Evolutionary conservation across 176 grass and related monocot species (phyloP), one percentile per base, ranked within the genome.

Genomic region (Ananas comosus): DNA sequence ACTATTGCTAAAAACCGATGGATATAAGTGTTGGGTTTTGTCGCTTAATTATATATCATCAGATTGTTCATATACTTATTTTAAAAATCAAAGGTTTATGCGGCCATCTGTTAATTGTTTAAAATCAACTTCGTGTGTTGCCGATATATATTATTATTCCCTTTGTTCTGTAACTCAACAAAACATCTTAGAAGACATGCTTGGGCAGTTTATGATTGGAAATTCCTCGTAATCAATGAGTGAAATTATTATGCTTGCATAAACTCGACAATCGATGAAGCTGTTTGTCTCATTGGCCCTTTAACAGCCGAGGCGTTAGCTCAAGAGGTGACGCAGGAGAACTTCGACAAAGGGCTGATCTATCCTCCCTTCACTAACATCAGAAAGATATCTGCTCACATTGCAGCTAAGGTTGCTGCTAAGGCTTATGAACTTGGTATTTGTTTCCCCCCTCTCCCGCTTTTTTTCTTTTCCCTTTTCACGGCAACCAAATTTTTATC

Each of bases 381-480:
- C 73, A 85, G 95, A 81, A 91, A 94, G 64, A 99, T 99, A 72
- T 94, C 95, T 11, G 95, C 95, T 3, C 70, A 51, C 29, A 99
- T 99, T 53, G 87, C 95, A 54, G 89, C 95, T 3, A 90, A 78
- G 9, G 90, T 99, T 57, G 90, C 95, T 65, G 80, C 87, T 48
- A 99, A 99, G 71, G 95, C 85, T 49, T 99, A 99, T 21, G 95
- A 99, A 64, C 95, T 99, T 0, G 90, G 95, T 99, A 79, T 10
- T 65, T 42, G 33, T 42, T 61, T 82, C 73, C n/a, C 73, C n/a
- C 61, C 13, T 17, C 18, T 48, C 23, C 49, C 17, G 19, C 10
- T 57, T 72, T 49, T 52, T 3, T 8, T 70, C 29, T 10, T 16
- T 13, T 9, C 1, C 10, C 12, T 12, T 21, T 17, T 70, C 19